Percentiles rank a stretch among this genome's conserved stretches.
These are phyloP conservation scores for Sphaerosporella brunnea DNA, from an alignment of 495 filamentous ascomycete genomes.

Conservation along the genomic window DNA sequence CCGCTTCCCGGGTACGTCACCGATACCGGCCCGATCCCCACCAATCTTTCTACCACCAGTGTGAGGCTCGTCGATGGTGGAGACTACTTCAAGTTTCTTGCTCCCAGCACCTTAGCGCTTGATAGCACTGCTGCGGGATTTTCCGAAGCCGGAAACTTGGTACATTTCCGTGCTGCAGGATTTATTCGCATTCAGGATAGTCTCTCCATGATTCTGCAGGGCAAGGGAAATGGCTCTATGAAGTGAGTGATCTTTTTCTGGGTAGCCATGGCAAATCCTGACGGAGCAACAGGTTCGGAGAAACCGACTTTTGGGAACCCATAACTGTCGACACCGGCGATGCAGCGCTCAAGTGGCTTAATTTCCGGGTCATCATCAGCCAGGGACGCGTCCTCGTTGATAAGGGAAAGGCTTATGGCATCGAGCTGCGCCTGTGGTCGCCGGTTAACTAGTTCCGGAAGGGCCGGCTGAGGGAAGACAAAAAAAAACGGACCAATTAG, in stretches of 20 bases:
- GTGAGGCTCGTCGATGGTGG: neutral
- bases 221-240: neutral
- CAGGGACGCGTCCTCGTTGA: neutral
- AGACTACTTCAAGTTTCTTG: neutral
- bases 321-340: neutral
- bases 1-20: neutral
- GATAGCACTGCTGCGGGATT: neutral
- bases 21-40: neutral
- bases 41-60: neutral
- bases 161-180: neutral
- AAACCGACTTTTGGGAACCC: constrained; percentile 1
- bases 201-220: neutral
- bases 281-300: neutral
- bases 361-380: neutral
- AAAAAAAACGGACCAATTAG: too few relatives aligned
- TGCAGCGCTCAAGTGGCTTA: neutral
- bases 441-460: too few relatives aligned
- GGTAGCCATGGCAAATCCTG: neutral
- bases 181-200: neutral
- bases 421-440: neutral
- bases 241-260: neutral
- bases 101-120: neutral
- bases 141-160: neutral
- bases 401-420: neutral
- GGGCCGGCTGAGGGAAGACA: too few relatives aligned